Conservation (phyloP, 2,329 filamentous ascomycete species). For the Hypoxylon sp. region DNA sequence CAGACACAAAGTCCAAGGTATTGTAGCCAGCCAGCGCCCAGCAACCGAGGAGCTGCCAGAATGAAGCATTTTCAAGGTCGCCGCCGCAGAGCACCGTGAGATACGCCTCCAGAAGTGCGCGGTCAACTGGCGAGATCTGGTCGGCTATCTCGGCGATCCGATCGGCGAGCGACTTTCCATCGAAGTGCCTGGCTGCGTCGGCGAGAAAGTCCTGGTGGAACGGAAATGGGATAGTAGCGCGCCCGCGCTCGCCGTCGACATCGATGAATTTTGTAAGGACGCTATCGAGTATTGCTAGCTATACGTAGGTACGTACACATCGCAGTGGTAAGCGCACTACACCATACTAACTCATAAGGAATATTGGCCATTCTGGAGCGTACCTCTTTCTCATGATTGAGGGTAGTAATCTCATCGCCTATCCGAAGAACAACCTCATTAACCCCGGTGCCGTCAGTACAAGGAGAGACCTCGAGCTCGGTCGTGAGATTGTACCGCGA, state of each 20-base stretch:
- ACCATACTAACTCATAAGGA: too few species aligned
- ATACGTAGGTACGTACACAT: background rate
- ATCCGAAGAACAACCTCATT: constrained; percentile 53
- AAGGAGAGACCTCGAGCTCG: constrained; percentile 49
- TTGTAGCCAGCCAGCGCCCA: constrained; percentile 55
- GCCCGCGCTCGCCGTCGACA: constrained; percentile 53
- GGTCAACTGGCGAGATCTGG: constrained; percentile 53
- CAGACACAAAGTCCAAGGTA: constrained; percentile 51
- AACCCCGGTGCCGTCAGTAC: constrained; percentile 52
- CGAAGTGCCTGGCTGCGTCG: constrained; percentile 47
- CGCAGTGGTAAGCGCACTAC: background rate
- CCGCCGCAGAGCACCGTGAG: constrained; percentile 54
- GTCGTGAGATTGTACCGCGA: constrained; percentile 55
- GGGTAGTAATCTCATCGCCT: constrained; percentile 41
- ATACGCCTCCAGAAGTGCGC: constrained; percentile 51
- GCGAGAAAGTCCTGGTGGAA: constrained; percentile 49
- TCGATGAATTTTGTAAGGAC: constrained; percentile 54
- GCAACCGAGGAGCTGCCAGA: constrained; percentile 59
- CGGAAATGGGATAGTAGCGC: constrained; percentile 52
- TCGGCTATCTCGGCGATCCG: constrained; percentile 52
- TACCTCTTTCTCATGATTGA: constrained; percentile 55
- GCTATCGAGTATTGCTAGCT: constrained; percentile 4
- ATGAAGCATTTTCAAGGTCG: constrained; percentile 53
- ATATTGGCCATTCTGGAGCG: constrained; percentile 31
- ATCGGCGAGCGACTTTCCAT: constrained; percentile 52